Evolutionary conservation across 352 stramenopile genomes (phyloP).

Genomic region (Pythium rishiriense): DNA sequence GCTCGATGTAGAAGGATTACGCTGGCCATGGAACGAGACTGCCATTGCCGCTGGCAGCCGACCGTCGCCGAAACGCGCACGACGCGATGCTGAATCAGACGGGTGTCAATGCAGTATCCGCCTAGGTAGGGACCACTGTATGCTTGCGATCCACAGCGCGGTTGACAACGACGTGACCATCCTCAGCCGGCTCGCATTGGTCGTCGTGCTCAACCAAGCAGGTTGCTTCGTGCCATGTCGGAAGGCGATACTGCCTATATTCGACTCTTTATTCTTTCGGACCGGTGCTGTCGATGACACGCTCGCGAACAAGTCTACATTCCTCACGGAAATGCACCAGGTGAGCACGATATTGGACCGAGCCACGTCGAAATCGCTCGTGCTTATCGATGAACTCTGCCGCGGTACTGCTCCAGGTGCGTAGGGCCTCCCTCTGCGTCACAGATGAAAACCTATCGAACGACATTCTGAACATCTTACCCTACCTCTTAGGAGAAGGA

Average conservation of each 20-base stretch:
- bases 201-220: conserved; percentile 53
- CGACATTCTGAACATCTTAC: too few species aligned
- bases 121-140: neutral
- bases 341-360: conserved; percentile 38
- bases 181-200: conserved; percentile 5
- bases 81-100: neutral
- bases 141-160: conserved; percentile 17
- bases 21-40: neutral
- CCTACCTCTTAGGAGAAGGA: conserved; percentile 27
- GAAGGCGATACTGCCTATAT: conserved; percentile 38
- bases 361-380: conserved; percentile 36
- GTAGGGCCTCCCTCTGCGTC: too few species aligned
- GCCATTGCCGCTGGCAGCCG: neutral
- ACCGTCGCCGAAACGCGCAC: neutral
- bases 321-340: conserved; percentile 60
- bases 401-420: conserved; percentile 33
- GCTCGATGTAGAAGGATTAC: conserved; percentile 2
- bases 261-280: conserved; percentile 45
- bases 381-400: conserved; percentile 58
- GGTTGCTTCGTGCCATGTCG: conserved; percentile 61
- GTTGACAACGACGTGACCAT: conserved; percentile 14
- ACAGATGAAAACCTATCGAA: too few species aligned
- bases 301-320: conserved; percentile 49
- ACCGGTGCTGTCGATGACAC: conserved; percentile 47
- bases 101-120: neutral